Base-by-base conservation (phyloP, 257 asterid genomes). In the Penstemon davidsonii region DNA sequence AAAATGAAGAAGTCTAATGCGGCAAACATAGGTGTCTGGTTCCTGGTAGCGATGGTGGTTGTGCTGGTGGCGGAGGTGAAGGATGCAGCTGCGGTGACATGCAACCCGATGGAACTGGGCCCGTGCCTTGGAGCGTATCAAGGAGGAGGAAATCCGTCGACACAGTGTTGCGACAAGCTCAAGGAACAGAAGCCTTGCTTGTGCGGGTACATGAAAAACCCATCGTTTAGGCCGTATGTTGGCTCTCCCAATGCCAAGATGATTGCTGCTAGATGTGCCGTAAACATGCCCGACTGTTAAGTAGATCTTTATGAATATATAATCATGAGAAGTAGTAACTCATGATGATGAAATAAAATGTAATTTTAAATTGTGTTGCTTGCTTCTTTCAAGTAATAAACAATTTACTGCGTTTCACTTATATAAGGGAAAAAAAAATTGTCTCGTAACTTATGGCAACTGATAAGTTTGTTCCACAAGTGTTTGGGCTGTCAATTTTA, bases 181-280 rank as follows among this genome's bases (percentile, higher is more conserved):
- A 69, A 6, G 44, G 73, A 63, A 41, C 79, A 78, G 62, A 25
- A 7, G 50, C 74, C 80, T 8, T 78, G 83, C 63, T 59, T 74
- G 36, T 78, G 83, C 36, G 56, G 50, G 10, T 78, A 78, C 70
- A n/a, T 74, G 4, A 66, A 39, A 7, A 12, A 78, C 64, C 79
- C 83, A 0, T 0, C 2, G 33, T 10, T 3, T 6, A 15, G 25
- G 60, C 68, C 33, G 11, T 66, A 52, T 49, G 6, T 74, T 2
- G 53, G 70, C 55, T 59, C 77, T 2, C 67, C 67, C 15, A 66
- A 60, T 10, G 68, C 72, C 15, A 55, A 37, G 63, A 78, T 51
- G 33, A 67, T 78, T 47, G 54, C 71, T 3, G 41, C 58, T 7
- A 10, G 67, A 1, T 78, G 83, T 9, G 50, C 19, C 0, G 70